Evolutionary conservation across 257 asterid species (phyloP), one percentile per base, ranked within the genome.

Genomic region (Perilla frutescens): DNA sequence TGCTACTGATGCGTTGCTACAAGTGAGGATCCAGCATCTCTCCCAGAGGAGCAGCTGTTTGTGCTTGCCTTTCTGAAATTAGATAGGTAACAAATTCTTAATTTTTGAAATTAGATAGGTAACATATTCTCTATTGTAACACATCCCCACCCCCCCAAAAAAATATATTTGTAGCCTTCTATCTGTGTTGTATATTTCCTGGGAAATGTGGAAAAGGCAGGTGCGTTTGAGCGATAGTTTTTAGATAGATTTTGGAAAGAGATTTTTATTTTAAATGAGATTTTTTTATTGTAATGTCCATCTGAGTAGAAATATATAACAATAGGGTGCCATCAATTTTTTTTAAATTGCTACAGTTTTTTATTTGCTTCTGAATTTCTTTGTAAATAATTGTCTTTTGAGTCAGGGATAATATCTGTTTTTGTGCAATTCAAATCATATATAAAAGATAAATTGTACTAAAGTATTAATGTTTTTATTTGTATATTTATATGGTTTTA

Each of bases 1-100:
- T 20, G 1, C 12, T 40, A 61, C 59, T 57, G 75, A 72, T 57
- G 41, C 8, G 36, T 50, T 49, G 64, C 50, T 43, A 43, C 63
- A 10, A 29, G 48, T 14, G 60, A 51, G 8, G 55, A 6, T 5
- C 37, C 73, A 14, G 73, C 79, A 6, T 50, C 64, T 54, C 26
- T 20, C 26, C 26, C 26, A 20, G 0, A 34, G 37, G 26, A 20
- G 13, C n/a, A 12, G 44, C 51, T 26, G 75, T 10, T 55, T 3
- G 50, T 57, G 62, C 5, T 58, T 64, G 66, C 49, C 62, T 58
- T 71, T 66, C 45, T 63, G 41, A n/a, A n/a, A 14, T 54, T 29
- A 20, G 40, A 36, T 62, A 54, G 67, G 60, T 55, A 10, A 62
- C 63, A 13, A 32, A 0, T 48, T 40, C 45, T 65, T 49, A 9